Evolutionary conservation across 179 eudicot genomes (phyloP), one percentile per base, ranked within the genome.

Genomic region (Camellia oleifera): DNA sequence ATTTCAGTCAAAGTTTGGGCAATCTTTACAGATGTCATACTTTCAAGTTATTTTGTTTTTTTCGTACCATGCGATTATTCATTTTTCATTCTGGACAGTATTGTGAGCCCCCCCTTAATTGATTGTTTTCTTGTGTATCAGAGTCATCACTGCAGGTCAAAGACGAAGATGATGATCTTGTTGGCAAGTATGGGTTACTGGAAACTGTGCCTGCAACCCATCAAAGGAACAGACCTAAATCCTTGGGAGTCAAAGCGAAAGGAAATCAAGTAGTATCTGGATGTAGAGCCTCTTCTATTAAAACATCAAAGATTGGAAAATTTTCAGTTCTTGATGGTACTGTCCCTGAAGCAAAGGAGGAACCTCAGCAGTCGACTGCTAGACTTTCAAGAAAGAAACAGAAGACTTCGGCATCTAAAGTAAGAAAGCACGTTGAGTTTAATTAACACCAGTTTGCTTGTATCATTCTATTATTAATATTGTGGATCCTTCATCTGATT

Each of bases 241-340:
- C 86, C 40, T 83, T 82, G 45, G 85, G 90, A 45, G 86, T 82
- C 75, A 90, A 82, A 83, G 83, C 68, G 81, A 92, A 84, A 86
- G 89, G 89, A 57, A 78, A 86, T 71, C 87, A 77, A 23, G 12
- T 64, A 58, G 17, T 60, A 20, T 63, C 85, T 6, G 81, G 79
- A 26, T 50, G 69, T 71, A 86, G 80, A 79, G 85, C 74, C 81
- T 79, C 87, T 85, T 87, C 85, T 58, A 70, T 80, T 46, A 91
- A 84, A 88, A 78, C 81, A 54, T 78, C 89, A 26, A 94, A 89
- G 85, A 69, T 74, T 75, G 94, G 89, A 81, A 93, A 91, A 83
- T 76, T 45, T 69, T 80, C 89, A 76, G 85, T 42, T 76, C 44
- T 68, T 74, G 85, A 86, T 83, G 86, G 80, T 80, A 72, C 87